Evolutionary conservation across 1,139 yeast species (phyloP), one percentile per base, ranked within the genome.

Genomic region (Candida albicans): DNA sequence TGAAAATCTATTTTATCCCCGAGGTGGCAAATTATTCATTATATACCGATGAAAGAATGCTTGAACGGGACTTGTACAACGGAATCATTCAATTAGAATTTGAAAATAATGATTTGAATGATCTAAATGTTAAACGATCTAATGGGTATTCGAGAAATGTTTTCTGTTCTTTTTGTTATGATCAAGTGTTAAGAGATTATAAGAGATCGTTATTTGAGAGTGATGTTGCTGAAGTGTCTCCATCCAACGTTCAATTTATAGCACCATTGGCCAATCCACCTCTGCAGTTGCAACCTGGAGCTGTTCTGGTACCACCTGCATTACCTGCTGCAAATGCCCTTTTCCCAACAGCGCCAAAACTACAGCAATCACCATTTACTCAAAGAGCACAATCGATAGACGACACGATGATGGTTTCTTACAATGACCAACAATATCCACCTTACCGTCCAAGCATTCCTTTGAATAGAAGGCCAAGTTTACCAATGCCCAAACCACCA

Each of bases 21-120:
- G 56, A 61, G 36, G 47, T 51, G 7, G 48, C 54, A 6, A 49
- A 61, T 43, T 64, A 69, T 46, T 71, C 76, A n/a, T 52, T 79
- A 25, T 79, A 79, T 50, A 68, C 77, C 28, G 79, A 77, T 49
- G 65, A 65, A 43, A 59, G 79, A 44, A 75, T 77, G 74, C 65
- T 79, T 50, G 77, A 72, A 49, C 56, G 83, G 37, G 84, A 79
- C 54, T 58, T 79, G 41, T 53, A 72, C 43, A 73, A 77, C 51
- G 81, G 82, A 0, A 67, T 79, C 5, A 57, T 79, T 15, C 70
- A 73, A 45, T 44, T 68, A 27, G 55, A 53, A 11, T 36, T 47
- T 11, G 37, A 40, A 8, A 39, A 41, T 32, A 32, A 39, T 31
- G 39, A 42, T 28, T 15, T 30, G 9, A 34, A 42, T 26, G 43